Evolutionary conservation across 352 stramenopile species (phyloP).

Genomic region (Nothophytophthora sp.): DNA sequence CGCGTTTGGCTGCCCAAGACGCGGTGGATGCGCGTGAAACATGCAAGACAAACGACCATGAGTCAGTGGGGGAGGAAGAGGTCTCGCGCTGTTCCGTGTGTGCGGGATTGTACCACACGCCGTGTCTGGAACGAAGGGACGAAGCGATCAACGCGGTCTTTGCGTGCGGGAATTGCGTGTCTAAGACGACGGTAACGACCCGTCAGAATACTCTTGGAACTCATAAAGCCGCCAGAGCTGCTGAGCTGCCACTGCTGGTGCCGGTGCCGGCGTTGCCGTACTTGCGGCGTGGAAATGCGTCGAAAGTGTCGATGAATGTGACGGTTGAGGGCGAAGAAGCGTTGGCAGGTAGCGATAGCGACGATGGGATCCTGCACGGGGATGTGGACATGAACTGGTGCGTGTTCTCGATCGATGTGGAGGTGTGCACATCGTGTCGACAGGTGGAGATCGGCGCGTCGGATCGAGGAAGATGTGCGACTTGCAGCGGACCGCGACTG

Average conservation of each 20-base stretch:
- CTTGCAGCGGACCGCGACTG: slow-evolving; percentile 26
- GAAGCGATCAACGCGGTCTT: slow-evolving; percentile 1
- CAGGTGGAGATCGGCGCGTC: slow-evolving; percentile 46
- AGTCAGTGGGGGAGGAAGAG: not conserved
- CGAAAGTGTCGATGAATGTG: not conserved
- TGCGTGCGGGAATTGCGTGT: slow-evolving; percentile 26
- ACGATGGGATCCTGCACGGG: slow-evolving; percentile 2
- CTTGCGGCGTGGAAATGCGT: not conserved
- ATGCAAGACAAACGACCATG: not conserved
- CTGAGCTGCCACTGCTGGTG: slow-evolving; percentile 33
- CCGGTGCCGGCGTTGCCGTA: slow-evolving; percentile 28
- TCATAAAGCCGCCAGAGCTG: not conserved
- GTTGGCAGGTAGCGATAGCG: slow-evolving; percentile 5
- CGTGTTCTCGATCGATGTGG: slow-evolving; percentile 41
- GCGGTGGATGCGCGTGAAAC: not conserved
- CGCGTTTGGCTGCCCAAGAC: not conserved
- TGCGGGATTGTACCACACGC: slow-evolving; percentile 44
- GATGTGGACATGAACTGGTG: slow-evolving; percentile 15
- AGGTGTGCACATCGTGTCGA: slow-evolving; percentile 58
- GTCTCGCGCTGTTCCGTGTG: slow-evolving; percentile 34
- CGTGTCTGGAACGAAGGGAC: slow-evolving; percentile 22
- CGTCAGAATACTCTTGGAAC: no score
- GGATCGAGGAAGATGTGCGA: slow-evolving; percentile 32
- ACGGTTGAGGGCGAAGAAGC: slow-evolving; percentile 3
- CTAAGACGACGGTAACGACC: not conserved